These are phyloP conservation scores for Emericellopsis atlantica DNA, from an alignment of 2,329 filamentous ascomycete genomes.

Conservation along the genomic window DNA sequence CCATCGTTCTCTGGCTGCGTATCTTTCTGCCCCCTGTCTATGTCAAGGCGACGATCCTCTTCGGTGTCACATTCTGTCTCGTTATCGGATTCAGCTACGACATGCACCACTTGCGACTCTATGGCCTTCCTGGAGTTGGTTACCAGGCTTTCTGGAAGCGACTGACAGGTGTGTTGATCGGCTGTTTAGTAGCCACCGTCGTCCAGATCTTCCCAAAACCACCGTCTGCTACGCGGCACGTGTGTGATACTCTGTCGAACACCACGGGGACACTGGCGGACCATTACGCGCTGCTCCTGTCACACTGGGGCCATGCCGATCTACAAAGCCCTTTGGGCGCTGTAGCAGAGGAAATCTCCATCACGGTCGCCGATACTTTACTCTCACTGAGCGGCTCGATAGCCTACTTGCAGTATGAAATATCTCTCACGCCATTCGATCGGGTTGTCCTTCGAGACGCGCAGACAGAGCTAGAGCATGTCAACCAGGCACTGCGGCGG, in stretches of 20 bases:
- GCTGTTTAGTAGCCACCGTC: slow-evolving; percentile 25
- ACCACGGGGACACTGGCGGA: slow-evolving; percentile 27
- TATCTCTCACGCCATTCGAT: slow-evolving; percentile 17
- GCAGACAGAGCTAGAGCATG: slow-evolving; percentile 14
- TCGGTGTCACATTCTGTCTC: slow-evolving; percentile 24
- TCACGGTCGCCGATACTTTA: slow-evolving; percentile 16
- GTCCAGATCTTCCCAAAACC: slow-evolving; percentile 33
- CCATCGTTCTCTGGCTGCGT: slow-evolving; percentile 20
- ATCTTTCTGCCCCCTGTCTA: slow-evolving; percentile 17
- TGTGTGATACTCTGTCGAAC: slow-evolving; percentile 30
- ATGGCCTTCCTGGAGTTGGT: slow-evolving; percentile 31
- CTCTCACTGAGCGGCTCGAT: slow-evolving; percentile 12
- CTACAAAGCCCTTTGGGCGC: slow-evolving; percentile 14
- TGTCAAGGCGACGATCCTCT: slow-evolving; percentile 16
- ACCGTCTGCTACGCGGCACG: slow-evolving; percentile 29
- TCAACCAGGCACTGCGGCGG: slow-evolving; percentile 18
- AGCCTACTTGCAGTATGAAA: slow-evolving; percentile 14
- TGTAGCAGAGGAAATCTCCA: slow-evolving; percentile 14
- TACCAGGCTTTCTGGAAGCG: slow-evolving; percentile 36
- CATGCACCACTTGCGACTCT: slow-evolving; percentile 23
- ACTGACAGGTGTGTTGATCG: slow-evolving; percentile 27
- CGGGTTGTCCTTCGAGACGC: slow-evolving; percentile 14
- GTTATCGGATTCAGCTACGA: slow-evolving; percentile 34
- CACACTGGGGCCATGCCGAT: slow-evolving; percentile 24
- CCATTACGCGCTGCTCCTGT: slow-evolving; percentile 34